phyloP scores from a whole-genome alignment of 2,329 filamentous ascomycete genomes.

The Macrophomina pseudophaseolina region DNA sequence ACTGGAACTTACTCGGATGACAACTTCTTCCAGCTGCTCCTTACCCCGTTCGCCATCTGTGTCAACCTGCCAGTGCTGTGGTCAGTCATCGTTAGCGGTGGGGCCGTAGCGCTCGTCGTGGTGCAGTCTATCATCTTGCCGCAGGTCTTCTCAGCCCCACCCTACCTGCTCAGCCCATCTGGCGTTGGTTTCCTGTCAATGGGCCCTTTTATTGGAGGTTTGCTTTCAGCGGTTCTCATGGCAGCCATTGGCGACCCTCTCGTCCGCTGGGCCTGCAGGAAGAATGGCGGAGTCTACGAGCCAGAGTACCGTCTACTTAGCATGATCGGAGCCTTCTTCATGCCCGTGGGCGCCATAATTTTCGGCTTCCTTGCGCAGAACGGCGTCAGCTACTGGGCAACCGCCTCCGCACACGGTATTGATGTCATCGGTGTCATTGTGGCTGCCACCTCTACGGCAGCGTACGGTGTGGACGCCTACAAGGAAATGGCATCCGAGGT shows the following conservation, averaged over 20 bases:
- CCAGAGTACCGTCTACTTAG: conserved; percentile 34
- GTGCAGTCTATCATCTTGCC: conserved; percentile 50
- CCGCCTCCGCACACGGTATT: conserved; percentile 42
- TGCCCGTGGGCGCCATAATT: conserved; percentile 46
- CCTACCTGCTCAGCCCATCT: conserved; percentile 50
- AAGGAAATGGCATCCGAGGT: conserved; percentile 49
- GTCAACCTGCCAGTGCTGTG: conserved; percentile 59
- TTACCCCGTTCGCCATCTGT: conserved; percentile 56
- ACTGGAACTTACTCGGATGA: conserved; percentile 47
- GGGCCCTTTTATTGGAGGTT: conserved; percentile 39
- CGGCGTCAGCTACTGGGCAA: conserved; percentile 35
- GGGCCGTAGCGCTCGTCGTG: conserved; percentile 51
- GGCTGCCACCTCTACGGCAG: conserved; percentile 39
- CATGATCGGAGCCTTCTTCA: conserved; percentile 24
- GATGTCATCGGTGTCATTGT: conserved; percentile 42
- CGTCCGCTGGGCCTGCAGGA: conserved; percentile 32
- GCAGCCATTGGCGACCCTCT: conserved; percentile 39
- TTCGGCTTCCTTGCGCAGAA: conserved; percentile 43
- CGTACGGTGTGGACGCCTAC: conserved; percentile 49
- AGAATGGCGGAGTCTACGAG: conserved; percentile 36
- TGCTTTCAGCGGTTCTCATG: conserved; percentile 48
- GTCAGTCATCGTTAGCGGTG: conserved; percentile 55
- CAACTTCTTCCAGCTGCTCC: conserved; percentile 45
- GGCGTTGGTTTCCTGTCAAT: conserved; percentile 53
- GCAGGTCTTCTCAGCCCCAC: conserved; percentile 46